These are phyloP conservation scores for Ailanthus altissimus DNA, from an alignment of 345 rosid genomes.

Conservation along the genomic window DNA sequence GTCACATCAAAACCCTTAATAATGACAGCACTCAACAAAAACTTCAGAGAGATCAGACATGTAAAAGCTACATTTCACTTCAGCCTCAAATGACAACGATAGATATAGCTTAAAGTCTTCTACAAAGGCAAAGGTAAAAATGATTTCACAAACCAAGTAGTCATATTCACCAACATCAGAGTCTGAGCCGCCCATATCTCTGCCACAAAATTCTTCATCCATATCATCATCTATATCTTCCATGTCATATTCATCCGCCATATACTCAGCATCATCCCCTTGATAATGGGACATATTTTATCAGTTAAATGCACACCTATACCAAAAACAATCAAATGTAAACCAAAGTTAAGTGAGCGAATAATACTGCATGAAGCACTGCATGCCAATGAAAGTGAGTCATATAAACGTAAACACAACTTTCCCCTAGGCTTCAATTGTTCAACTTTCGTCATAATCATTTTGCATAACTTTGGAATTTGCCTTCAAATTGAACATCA, in stretches of 20 bases:
- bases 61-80: background rate
- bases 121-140: background rate
- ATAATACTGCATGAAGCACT: too few relatives aligned
- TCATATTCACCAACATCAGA: slow-evolving; percentile 70
- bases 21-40: background rate
- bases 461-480: background rate
- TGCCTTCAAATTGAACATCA: background rate
- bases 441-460: background rate
- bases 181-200: slow-evolving; percentile 58
- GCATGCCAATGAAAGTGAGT: background rate
- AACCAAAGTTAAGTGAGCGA: background rate
- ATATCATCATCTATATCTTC: slow-evolving; percentile 63
- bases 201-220: slow-evolving; percentile 52
- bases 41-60: background rate
- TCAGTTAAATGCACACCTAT: slow-evolving; percentile 26
- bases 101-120: background rate
- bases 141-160: slow-evolving; percentile 42
- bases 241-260: slow-evolving; percentile 66
- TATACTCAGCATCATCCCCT: slow-evolving; percentile 59
- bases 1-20: slow-evolving; percentile 15
- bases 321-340: background rate
- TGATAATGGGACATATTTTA: slow-evolving; percentile 55
- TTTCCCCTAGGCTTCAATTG: background rate
- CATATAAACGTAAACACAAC: background rate
- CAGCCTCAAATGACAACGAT: background rate